Percentiles rank a stretch among this genome's conserved stretches.
Conservation (phyloP, 257 asterid genomes). For the Solanum raphanifolium region DNA sequence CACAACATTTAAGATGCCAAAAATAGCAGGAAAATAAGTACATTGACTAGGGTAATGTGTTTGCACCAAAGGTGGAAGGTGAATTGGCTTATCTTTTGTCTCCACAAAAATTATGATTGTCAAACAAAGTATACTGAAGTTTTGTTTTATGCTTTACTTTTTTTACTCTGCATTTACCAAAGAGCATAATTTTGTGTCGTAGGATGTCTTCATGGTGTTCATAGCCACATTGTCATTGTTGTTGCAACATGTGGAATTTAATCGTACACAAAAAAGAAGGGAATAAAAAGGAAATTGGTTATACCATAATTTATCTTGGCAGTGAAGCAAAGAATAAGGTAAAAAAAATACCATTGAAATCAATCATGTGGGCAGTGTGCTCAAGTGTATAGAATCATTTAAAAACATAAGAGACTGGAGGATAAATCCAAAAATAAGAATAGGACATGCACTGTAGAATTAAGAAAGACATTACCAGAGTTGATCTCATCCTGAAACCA, state of each 20-base stretch:
- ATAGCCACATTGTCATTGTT: neutral
- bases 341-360: neutral
- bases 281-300: neutral
- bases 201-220: neutral
- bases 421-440: neutral
- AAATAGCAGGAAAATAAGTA: neutral
- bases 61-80: neutral
- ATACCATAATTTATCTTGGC: neutral
- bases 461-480: constrained; percentile 45
- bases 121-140: neutral
- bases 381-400: neutral
- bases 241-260: neutral
- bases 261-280: neutral
- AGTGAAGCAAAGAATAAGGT: neutral
- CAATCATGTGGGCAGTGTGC: neutral
- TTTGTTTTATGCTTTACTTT: neutral
- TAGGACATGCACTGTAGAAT: neutral
- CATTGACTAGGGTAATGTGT: neutral
- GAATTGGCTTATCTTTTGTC: neutral
- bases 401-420: neutral
- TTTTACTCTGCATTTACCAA: neutral
- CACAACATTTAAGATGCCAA: neutral
- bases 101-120: neutral
- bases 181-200: neutral
- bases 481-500: constrained; percentile 78